Percentiles rank a stretch among this genome's conserved stretches.
Evolutionary conservation across 768 basidiomycete species (phyloP).

Genomic region (Kwoniella sp.): DNA sequence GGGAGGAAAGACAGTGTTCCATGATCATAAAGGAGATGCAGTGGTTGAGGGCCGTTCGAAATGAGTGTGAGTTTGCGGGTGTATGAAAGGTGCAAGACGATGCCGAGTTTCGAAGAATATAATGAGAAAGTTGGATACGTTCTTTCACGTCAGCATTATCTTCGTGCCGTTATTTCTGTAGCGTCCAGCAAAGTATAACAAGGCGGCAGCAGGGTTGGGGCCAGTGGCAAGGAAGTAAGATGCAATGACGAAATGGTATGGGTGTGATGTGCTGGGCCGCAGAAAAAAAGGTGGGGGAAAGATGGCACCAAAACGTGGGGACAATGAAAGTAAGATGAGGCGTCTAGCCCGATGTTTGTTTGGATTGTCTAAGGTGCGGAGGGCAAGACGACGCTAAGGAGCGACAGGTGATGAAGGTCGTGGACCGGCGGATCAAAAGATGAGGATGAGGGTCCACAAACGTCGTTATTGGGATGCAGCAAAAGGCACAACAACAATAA

Average conservation of each 20-base stretch:
- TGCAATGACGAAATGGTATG: neutral
- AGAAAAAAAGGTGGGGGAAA: neutral
- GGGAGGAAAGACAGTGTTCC: neutral
- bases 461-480: neutral
- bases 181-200: no score
- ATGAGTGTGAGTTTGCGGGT: neutral
- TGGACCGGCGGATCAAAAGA: slow-evolving; percentile 1
- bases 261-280: neutral
- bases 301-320: neutral
- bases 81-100: no score
- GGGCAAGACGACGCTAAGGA: no score
- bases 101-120: neutral
- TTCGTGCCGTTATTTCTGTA: no score
- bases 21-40: slow-evolving; percentile 1
- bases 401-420: neutral
- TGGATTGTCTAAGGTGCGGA: no score
- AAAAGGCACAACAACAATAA: neutral
- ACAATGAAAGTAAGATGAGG: no score
- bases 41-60: neutral
- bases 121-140: slow-evolving; percentile 4
- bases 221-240: neutral
- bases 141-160: slow-evolving; percentile 6
- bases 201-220: no score
- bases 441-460: neutral
- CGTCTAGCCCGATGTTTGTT: no score